Base-by-base conservation (phyloP, 106 monocot genomes). In the Gastrodia elata region DNA sequence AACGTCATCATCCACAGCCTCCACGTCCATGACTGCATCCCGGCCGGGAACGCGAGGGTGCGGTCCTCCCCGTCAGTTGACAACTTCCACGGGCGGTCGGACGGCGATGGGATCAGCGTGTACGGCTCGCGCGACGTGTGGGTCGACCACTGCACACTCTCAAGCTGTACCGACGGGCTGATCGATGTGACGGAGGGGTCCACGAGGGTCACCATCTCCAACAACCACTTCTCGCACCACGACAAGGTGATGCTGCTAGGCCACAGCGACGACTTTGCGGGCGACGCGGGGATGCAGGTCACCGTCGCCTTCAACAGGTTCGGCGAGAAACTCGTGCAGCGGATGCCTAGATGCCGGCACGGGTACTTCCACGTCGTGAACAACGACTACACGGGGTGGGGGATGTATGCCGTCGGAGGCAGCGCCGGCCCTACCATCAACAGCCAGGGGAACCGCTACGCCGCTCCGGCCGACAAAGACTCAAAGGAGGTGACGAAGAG, bases 331-430 rank as follows among this genome's bases (percentile, higher is more conserved):
- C 56, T 91, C 71, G 83, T 87, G 38, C 91, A 91, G 82, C 57
- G 91, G 32, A 91, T 91, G 91, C 91, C 91, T 14, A n/a, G 91
- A 39, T 87, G 87, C 72, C 33, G 91, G 22, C 69, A 5, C 0
- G 91, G 91, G 3, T 85, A 88, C 75, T 71, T 91, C 65, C 91
- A 91, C 77, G 59, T 91, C 13, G 87, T 91, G 18, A 91, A 91
- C 83, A 91, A 91, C 49, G 91, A 91, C 64, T 91, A 71, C 79
- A 79, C 83, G 4, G 64, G 46, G 55, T 91, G 91, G 91, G 80
- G 83, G 83, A 91, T 91, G 91, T 91, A 91, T 73, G 91, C 91
- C 55, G 85, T 91, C 71, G 91, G 91, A 0, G 91, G 91, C 3
- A 91, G 91, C 46, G 91, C 87, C 10, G 73, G 40, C 38, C 91